These are phyloP conservation scores for Ceratocystis colombiana DNA, from an alignment of 2,329 filamentous ascomycete genomes.

Conservation along the genomic window DNA sequence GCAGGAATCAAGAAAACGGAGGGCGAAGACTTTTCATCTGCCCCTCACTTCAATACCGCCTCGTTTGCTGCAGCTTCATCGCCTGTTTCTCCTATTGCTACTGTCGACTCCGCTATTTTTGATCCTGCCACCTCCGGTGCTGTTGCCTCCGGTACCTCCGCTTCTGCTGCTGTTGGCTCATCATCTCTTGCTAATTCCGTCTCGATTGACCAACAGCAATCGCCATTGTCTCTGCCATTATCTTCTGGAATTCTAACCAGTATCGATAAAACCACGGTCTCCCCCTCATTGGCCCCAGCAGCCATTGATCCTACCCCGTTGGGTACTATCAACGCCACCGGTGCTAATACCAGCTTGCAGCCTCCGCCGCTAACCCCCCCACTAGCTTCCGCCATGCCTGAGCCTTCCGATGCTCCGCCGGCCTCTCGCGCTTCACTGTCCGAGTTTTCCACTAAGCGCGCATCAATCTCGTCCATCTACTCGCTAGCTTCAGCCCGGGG, in stretches of 20 bases:
- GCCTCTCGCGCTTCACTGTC: constrained; percentile 41
- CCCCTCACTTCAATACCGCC: constrained; percentile 6
- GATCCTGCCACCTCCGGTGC: not conserved
- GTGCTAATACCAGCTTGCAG: not conserved
- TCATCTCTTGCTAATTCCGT: not conserved
- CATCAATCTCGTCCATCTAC: constrained; percentile 64
- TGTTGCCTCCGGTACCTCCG: not conserved
- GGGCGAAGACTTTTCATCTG: constrained; percentile 1
- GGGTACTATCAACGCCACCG: not conserved
- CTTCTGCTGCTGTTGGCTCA: constrained; percentile 13
- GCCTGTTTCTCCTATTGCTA: not conserved
- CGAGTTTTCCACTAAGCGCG: constrained; percentile 49
- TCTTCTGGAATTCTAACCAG: not conserved
- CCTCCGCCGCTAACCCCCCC: not conserved
- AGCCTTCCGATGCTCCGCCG: constrained; percentile 30
- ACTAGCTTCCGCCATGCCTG: not conserved
- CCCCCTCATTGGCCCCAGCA: not conserved
- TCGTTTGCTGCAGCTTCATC: not conserved
- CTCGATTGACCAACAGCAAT: too few species aligned
- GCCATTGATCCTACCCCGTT: not conserved
- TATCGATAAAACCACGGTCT: constrained; percentile 1
- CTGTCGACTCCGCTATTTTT: not conserved
- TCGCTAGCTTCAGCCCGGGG: constrained; percentile 54
- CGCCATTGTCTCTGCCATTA: too few species aligned
- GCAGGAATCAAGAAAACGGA: not conserved